A percentile compares a stretch with the other conserved stretches of the same genome.
Conservation (phyloP, 306 rosid genomes). For the Glycyrrhiza uralensis region DNA sequence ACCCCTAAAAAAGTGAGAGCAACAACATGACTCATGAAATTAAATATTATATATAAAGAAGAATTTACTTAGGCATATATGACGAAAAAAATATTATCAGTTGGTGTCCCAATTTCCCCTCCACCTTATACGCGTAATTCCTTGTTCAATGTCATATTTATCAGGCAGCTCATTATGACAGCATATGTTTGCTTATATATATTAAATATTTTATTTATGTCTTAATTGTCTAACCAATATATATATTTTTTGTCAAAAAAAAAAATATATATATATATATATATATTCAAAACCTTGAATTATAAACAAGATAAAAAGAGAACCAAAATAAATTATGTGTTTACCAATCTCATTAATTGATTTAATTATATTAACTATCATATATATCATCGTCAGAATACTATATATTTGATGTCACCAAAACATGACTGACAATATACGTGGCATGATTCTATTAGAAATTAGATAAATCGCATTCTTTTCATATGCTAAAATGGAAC, state of each 20-base stretch:
- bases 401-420: not conserved
- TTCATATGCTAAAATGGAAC: not conserved
- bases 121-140: not conserved
- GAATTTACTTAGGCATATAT: not conserved
- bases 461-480: conserved; percentile 17
- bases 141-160: not conserved
- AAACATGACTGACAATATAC: conserved; percentile 23
- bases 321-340: not conserved
- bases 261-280: too few species aligned
- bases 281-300: not conserved
- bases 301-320: not conserved
- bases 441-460: conserved; percentile 33
- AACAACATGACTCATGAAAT: too few species aligned
- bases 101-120: too few species aligned
- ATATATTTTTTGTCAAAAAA: too few species aligned
- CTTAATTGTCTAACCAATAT: not conserved
- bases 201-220: not conserved
- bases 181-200: not conserved
- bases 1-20: too few species aligned
- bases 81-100: too few species aligned
- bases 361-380: not conserved
- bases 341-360: not conserved
- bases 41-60: too few species aligned
- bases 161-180: not conserved
- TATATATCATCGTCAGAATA: not conserved